Base-by-base conservation (phyloP, 768 basidiomycete species). In the Naganishia kalamii region DNA sequence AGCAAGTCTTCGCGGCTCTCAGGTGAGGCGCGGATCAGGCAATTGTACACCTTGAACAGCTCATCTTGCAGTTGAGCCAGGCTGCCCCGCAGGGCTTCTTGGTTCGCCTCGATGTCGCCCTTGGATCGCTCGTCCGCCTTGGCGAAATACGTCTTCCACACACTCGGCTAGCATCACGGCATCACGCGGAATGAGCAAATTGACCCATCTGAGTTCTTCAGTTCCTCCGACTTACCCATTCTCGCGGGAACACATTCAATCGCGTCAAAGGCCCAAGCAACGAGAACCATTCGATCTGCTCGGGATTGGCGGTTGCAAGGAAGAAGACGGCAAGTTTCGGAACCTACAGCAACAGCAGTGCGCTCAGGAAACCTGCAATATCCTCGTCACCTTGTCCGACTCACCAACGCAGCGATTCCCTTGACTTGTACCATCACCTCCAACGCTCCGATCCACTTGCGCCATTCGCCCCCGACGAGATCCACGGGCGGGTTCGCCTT, bases 1-100 rank as follows among this genome's bases (percentile, higher is more conserved):
- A 99, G 77, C 7, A 92, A 88, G 3, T 85, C 86, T 78, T 96
- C 92, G 61, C 90, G 83, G 0, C 88, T 81, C 52, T 85, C 85
- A 0, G 90, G 79, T 0, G 88, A 88, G 2, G 90, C 85, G 44
- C 94, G 85, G 33, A 98, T 87, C n/a, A 97, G 81, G 2, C 86
- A 80, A 74, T 94, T 90, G 78, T 92, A 89, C 50, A 92, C 84
- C 74, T 87, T 86, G 81, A 93, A 98, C 27, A 97, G 81, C 0
- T 88, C 17, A 12, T 62, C 59, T 69, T 60, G 93, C 21, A 98
- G 77, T 65, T 84, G 88, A 74, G 88, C 88, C 57, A 96, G 77
- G 2, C 91, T 92, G 8, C 86, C 86, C n/a, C 93, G 83, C 35
- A 99, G 81, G 76, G 89, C 93, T 7, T 87, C 83, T 71, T 86